These are phyloP conservation scores for Avena sativa DNA, from an alignment of 176 grass and related monocot genomes.

Conservation along the genomic window DNA sequence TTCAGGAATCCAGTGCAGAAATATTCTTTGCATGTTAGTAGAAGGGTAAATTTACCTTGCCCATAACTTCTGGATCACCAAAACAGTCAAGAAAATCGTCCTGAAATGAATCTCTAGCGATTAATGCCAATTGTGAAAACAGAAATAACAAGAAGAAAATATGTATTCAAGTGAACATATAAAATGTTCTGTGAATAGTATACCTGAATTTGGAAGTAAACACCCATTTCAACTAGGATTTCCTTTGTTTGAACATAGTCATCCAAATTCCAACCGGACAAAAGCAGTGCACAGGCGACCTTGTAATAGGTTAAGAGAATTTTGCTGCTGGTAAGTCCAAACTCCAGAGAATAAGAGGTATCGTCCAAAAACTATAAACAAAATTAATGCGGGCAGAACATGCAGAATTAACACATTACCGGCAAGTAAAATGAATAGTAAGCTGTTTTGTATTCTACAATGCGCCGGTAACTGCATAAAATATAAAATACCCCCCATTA, in stretches of 20 bases:
- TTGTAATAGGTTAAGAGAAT: conserved; percentile 40
- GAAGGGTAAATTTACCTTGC: conserved; percentile 51
- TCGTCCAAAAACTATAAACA: neutral
- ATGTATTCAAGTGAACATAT: neutral
- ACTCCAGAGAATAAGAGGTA: neutral
- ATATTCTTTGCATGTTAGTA: conserved; percentile 5
- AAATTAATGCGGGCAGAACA: neutral
- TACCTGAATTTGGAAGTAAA: conserved; percentile 83
- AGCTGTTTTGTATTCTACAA: conserved; percentile 64
- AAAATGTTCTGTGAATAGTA: neutral
- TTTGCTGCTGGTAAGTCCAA: conserved; percentile 33
- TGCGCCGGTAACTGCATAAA: conserved; percentile 52
- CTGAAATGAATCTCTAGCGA: conserved; percentile 45
- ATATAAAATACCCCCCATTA: conserved; percentile 5
- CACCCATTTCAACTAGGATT: conserved; percentile 74
- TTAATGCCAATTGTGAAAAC: neutral
- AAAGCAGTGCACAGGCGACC: conserved; percentile 64
- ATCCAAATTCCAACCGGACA: conserved; percentile 55
- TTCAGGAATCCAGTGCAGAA: conserved; percentile 15
- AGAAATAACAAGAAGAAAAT: neutral
- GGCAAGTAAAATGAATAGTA: conserved; percentile 74
- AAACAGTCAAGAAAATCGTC: conserved; percentile 91
- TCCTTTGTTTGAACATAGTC: conserved; percentile 56
- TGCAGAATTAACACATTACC: conserved; percentile 27
- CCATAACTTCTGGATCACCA: conserved; percentile 70